These are phyloP conservation scores for Acanthamoeba lenticulata DNA, from an alignment of 208 protist genomes.

Conservation along the genomic window DNA sequence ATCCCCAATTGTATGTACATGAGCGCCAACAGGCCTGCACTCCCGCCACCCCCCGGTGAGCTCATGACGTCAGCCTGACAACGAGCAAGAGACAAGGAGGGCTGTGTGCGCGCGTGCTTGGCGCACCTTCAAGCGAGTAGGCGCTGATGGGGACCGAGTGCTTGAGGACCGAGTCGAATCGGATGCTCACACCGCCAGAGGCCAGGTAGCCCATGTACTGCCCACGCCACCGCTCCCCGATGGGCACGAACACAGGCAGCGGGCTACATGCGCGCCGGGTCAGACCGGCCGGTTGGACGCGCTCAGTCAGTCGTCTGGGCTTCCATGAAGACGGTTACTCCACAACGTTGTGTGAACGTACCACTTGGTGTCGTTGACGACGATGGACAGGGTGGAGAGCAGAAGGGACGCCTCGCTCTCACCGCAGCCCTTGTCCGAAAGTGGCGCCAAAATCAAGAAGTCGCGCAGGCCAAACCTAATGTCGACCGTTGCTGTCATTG, in stretches of 20 bases:
- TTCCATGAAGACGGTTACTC: not conserved
- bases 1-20: slow-evolving; percentile 17
- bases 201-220: slow-evolving; percentile 10
- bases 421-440: not conserved
- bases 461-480: slow-evolving; percentile 10
- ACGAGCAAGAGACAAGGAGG: not conserved
- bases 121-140: not conserved
- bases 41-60: not conserved
- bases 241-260: slow-evolving; percentile 18
- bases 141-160: not conserved
- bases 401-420: not conserved
- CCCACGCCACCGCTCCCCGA: not conserved
- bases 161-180: not conserved
- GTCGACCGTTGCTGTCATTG: not conserved
- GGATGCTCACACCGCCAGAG: not conserved
- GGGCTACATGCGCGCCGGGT: not conserved
- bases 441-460: slow-evolving; percentile 31
- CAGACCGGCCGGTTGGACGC: not conserved
- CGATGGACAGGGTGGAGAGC: not conserved
- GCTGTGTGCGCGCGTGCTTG: too few species aligned
- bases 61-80: not conserved
- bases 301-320: not conserved
- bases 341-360: not conserved
- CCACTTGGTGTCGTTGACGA: slow-evolving; percentile 25
- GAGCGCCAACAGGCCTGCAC: not conserved